phyloP scores from a whole-genome alignment of 176 grass and related monocot species.

The Phoenix dactylifera region DNA sequence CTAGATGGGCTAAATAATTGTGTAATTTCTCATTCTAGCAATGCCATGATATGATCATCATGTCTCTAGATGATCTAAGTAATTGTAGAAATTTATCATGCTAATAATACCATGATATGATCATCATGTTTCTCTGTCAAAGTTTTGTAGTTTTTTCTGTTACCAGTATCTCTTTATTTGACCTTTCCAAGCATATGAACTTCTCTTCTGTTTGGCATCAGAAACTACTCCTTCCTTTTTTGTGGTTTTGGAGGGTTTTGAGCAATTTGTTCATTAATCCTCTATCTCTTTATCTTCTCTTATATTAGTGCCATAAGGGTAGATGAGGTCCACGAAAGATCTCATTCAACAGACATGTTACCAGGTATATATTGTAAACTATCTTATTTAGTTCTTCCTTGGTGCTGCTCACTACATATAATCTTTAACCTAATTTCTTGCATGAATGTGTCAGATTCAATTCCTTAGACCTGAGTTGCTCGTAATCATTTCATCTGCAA shows the following conservation, averaged over 20 bases:
- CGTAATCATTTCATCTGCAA: constrained; percentile 88
- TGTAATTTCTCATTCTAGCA: too few species aligned
- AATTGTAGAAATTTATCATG: too few species aligned
- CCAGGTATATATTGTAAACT: constrained; percentile 44
- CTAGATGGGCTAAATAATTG: too few species aligned
- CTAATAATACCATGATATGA: too few species aligned
- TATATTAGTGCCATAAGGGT: constrained; percentile 83
- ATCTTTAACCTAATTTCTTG: constrained; percentile 3
- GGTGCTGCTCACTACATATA: too few species aligned
- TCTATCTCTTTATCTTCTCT: constrained; percentile 6
- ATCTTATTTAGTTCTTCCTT: too few species aligned
- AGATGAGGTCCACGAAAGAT: constrained; percentile 98
- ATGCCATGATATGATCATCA: too few species aligned
- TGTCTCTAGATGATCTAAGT: too few species aligned
- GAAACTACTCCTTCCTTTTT: background rate
- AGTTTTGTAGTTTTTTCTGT: too few species aligned
- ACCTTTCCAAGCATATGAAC: background rate
- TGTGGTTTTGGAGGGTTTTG: background rate
- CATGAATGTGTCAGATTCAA: constrained; percentile 51
- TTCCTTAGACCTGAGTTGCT: constrained; percentile 60
- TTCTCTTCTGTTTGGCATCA: background rate
- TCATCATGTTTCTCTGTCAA: too few species aligned
- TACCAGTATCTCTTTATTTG: too few species aligned
- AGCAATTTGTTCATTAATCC: background rate
- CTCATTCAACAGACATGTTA: constrained; percentile 90